Base-by-base conservation (phyloP, 129 eudicot genomes). In the Apium graveolens region DNA sequence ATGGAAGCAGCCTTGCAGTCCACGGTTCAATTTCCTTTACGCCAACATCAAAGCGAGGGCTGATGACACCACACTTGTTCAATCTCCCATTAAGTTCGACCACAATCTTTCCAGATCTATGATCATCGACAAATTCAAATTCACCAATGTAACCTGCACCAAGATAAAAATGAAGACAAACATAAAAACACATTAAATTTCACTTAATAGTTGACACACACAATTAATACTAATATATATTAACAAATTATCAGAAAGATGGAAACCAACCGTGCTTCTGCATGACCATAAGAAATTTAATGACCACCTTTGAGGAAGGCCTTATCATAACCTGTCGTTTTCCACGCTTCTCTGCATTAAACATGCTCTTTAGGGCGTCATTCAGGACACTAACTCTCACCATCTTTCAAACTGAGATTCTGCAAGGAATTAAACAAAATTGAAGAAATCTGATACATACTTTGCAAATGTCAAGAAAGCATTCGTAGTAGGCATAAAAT, bases 1-100 rank as follows among this genome's bases (percentile, higher is more conserved):
- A 73, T 41, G 77, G 77, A 42, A 74, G 77, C 57, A 74, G n/a
- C 77, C 77, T 74, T 0, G 77, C 77, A 74, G 77, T 74, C 77
- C 77, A 74, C 13, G 77, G 77, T 44, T 74, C 77, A 74, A 74
- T 74, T 49, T 74, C 77, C 60, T 74, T 74, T 12, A 74, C 77
- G 12, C 77, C 77, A 7, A 74, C 77, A 44, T 74, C 77, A 74
- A 74, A 74, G 16, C 77, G 77, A 4, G 77, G 77, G 77, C 77
- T 74, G 49, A 74, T 74, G 53, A 74, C 77, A 12, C 77, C 77
- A 74, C 77, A 74, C 9, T 74, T 74, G 77, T 74, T 74, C 60
- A 74, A 74, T 60, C 77, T 74, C 26, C 77, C 77, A 27, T 74
- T 74, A 5, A 74, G 55, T 44, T 74, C 77, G 1, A 74, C 77